phyloP scores from a whole-genome alignment of 73 alveolate genomes.

The Paramecium biaurelia region DNA sequence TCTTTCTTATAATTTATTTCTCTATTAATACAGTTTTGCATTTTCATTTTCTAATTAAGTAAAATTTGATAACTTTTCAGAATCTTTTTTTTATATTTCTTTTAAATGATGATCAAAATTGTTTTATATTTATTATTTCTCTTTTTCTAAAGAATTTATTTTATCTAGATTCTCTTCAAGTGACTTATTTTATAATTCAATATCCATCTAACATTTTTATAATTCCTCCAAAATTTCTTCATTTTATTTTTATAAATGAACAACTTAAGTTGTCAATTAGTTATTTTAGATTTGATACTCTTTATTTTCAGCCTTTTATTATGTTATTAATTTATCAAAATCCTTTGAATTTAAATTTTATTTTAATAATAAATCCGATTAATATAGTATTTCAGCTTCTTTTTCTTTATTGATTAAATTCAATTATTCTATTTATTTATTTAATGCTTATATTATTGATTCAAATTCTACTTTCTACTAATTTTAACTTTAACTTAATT shows the following conservation, averaged over 20 bases:
- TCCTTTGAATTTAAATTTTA: background rate
- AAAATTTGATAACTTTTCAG: background rate
- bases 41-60: slow-evolving; percentile 6
- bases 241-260: background rate
- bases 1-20: background rate
- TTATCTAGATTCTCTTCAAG: background rate
- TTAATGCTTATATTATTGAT: background rate
- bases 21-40: background rate
- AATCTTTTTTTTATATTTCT: background rate
- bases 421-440: background rate
- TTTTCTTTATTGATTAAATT: background rate
- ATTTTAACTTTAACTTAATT: background rate
- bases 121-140: background rate
- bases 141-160: background rate
- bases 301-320: background rate
- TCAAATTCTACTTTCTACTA: too few relatives aligned
- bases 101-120: background rate
- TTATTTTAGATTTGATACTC: background rate
- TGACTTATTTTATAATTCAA: background rate
- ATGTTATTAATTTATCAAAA: background rate
- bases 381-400: background rate
- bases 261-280: background rate
- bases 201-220: background rate
- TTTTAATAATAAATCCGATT: background rate
- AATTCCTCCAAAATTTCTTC: background rate